These are phyloP conservation scores for Nelumbo lutea DNA, from an alignment of 164 flowering plant genomes.

Conservation along the genomic window DNA sequence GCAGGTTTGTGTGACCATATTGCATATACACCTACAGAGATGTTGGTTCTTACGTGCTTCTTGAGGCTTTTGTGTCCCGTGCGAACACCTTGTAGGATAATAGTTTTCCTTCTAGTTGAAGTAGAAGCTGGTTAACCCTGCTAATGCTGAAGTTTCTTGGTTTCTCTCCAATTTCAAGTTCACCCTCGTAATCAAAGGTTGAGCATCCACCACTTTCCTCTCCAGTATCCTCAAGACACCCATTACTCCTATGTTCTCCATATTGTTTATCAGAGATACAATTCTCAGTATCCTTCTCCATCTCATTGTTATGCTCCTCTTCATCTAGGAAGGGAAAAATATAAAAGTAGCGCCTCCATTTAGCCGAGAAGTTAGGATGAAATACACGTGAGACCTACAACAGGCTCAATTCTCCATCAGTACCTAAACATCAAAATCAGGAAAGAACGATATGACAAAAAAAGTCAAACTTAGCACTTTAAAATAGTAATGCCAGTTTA, in stretches of 20 bases:
- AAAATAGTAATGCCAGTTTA: neutral
- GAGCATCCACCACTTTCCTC: slow-evolving; percentile 20
- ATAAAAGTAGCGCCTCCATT: slow-evolving; percentile 91
- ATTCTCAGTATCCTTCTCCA: slow-evolving; percentile 11
- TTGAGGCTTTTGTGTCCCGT: slow-evolving; percentile 90
- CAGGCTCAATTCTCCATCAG: slow-evolving; percentile 8
- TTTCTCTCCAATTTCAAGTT: slow-evolving; percentile 35
- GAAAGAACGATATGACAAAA: neutral
- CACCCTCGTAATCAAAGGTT: slow-evolving; percentile 18
- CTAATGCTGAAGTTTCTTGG: slow-evolving; percentile 50
- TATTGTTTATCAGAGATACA: slow-evolving; percentile 1
- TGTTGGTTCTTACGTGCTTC: slow-evolving; percentile 60
- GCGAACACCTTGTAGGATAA: slow-evolving; percentile 92
- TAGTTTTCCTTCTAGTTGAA: slow-evolving; percentile 71
- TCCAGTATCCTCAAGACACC: slow-evolving; percentile 15
- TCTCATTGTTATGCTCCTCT: slow-evolving; percentile 15
- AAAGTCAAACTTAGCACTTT: neutral
- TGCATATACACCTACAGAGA: neutral
- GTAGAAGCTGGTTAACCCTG: slow-evolving; percentile 60
- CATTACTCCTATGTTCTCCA: slow-evolving; percentile 12
- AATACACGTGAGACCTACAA: slow-evolving; percentile 77
- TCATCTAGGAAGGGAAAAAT: slow-evolving; percentile 62
- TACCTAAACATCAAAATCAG: neutral
- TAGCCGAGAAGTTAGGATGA: slow-evolving; percentile 96
- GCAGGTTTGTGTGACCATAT: neutral